These are phyloP conservation scores for Mycosphaerella sp. DNA, from an alignment of 2,329 filamentous ascomycete species.

Conservation along the genomic window DNA sequence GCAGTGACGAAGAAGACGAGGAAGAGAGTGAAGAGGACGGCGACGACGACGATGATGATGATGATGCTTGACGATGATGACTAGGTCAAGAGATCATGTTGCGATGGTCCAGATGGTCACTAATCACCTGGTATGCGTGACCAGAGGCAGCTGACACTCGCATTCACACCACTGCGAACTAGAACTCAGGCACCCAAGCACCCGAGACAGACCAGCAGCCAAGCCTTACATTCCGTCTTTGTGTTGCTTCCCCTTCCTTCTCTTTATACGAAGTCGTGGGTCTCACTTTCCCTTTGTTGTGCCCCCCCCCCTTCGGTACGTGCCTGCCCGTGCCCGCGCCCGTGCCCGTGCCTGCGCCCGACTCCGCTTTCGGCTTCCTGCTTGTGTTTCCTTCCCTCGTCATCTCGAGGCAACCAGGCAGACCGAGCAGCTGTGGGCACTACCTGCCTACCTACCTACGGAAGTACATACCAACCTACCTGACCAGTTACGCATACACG, in stretches of 20 bases:
- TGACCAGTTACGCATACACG: background rate
- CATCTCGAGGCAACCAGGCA: background rate
- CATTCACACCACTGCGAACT: background rate
- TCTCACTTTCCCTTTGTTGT: too few species aligned
- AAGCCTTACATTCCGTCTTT: too few species aligned
- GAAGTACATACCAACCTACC: too few species aligned
- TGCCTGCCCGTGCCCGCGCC: too few species aligned
- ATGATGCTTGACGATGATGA: slow-evolving; percentile 21
- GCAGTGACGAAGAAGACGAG: slow-evolving; percentile 62
- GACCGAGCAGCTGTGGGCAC: background rate
- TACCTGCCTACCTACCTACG: too few species aligned
- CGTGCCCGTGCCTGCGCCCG: too few species aligned
- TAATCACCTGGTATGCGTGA: slow-evolving; percentile 4
- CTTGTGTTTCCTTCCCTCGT: background rate
- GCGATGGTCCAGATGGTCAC: background rate
- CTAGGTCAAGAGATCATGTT: background rate
- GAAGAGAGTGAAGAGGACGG: slow-evolving; percentile 54
- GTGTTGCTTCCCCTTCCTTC: too few species aligned
- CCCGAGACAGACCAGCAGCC: too few species aligned
- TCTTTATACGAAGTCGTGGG: too few species aligned
- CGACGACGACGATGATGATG: slow-evolving; percentile 41
- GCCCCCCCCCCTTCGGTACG: too few species aligned
- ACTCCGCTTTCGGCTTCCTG: background rate
- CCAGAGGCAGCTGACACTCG: slow-evolving; percentile 8
- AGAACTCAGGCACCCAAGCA: too few species aligned